phyloP scores from a whole-genome alignment of 176 grass and related monocot species.

The Oryza punctata region DNA sequence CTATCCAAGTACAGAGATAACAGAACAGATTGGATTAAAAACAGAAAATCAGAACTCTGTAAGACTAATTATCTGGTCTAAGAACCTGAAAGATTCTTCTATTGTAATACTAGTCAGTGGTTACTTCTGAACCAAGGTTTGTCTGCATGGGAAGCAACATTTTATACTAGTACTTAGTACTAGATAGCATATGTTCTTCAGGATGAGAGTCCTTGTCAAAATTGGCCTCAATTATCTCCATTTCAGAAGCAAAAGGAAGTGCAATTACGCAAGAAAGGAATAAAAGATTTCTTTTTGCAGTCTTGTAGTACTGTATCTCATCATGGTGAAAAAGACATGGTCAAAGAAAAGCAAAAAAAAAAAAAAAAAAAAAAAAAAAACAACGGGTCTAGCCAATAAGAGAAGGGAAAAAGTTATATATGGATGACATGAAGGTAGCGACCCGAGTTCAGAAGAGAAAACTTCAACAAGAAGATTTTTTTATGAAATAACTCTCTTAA shows the following conservation, averaged over 20 bases:
- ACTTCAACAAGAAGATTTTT: not conserved
- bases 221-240: not conserved
- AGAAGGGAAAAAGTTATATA: not conserved
- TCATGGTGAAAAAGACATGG: not conserved
- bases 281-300: not conserved
- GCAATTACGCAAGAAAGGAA: slow-evolving; percentile 12
- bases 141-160: slow-evolving; percentile 7
- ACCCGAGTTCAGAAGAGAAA: not conserved
- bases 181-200: not conserved
- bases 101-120: not conserved
- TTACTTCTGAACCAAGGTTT: not conserved
- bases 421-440: not conserved
- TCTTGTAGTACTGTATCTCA: not conserved
- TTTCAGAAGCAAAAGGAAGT: slow-evolving; percentile 36
- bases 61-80: not conserved
- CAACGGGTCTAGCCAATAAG: not conserved
- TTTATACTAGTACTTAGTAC: not conserved
- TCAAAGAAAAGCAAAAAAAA: not conserved
- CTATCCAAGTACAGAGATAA: not conserved
- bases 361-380: not conserved
- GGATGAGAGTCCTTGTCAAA: not conserved
- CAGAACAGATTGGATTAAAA: not conserved
- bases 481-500: too few species aligned
- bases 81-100: not conserved
- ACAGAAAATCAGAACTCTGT: not conserved